These are phyloP conservation scores for Corymbia citriodora DNA, from an alignment of 441 rosid genomes.

Conservation along the genomic window DNA sequence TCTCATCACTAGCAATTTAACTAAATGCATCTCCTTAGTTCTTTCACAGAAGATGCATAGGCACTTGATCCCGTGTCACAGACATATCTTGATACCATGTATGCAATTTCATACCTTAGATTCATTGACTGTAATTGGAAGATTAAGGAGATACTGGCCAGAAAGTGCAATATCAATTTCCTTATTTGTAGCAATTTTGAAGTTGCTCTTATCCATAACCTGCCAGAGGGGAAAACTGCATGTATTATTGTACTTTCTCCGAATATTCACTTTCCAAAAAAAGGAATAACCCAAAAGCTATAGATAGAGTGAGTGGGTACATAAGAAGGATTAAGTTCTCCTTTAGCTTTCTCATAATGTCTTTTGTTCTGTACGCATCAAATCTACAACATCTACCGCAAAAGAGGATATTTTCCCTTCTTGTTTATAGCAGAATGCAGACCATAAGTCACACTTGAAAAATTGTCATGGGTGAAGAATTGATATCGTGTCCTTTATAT, in stretches of 20 bases:
- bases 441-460: neutral
- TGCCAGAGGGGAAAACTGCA: constrained; percentile 5
- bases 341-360: neutral
- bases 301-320: neutral
- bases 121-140: constrained; percentile 74
- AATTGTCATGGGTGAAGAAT: neutral
- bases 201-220: constrained; percentile 91
- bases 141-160: constrained; percentile 81
- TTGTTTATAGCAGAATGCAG: neutral
- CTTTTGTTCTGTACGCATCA: neutral
- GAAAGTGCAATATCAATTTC: constrained; percentile 76
- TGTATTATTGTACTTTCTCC: neutral
- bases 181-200: constrained; percentile 50
- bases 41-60: neutral
- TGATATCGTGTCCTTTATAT: neutral
- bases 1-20: neutral
- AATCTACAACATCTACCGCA: neutral
- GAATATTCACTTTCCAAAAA: neutral
- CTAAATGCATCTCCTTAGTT: neutral
- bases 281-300: neutral
- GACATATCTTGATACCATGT: neutral
- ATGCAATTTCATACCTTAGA: constrained; percentile 35
- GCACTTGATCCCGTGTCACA: neutral
- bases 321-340: neutral
- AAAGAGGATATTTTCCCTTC: neutral